Evolutionary conservation across 202 grass and related monocot genomes (phyloP), one percentile per base, ranked within the genome.

Genomic region (Bolboschoenoplectus hybrid): DNA sequence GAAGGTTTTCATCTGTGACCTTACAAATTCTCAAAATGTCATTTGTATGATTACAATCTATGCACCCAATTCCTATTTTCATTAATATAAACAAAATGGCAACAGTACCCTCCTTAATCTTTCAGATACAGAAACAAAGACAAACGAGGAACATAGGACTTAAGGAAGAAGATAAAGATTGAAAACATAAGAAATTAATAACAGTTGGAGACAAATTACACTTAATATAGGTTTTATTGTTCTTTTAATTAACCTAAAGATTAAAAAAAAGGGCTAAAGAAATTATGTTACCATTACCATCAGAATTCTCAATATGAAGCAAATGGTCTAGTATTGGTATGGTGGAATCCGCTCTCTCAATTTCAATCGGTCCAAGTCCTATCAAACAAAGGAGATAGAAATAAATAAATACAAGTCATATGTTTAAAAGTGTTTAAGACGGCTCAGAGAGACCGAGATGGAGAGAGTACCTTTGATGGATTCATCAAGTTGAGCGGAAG

Each of bases 291-390:
- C 45, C 45, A 36, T 74, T 83, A 67, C 81, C 62, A 52, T 83
- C 32, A 67, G 20, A 67, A 83, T 40, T 46, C 63, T 83, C 20
- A 67, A 52, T 35, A 51, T 46, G 81, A 63, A 63, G 52, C 40
- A 81, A 62, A 74, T 56, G 82, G 52, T 82, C 63, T 67, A 39
- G 6, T 64, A 57, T 85, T 66, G 55, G 51, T 73, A 65, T 46
- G 5, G 50, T 13, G 53, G 74, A 65, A 49, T 63, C 13, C 40
- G 62, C 63, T 74, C 63, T 58, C 69, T 82, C 66, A 13, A 50
- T 74, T 82, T 89, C 16, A 14, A 50, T 57, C 20, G 32, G 43
- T 52, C 40, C 50, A 67, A 41, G 44, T 63, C 41, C 67, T 81
- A 69, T 89, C 40, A 61, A 63, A 52, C 36, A 71, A 85, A 46